These are phyloP conservation scores for Penicillium oxalicum DNA, from an alignment of 2,329 filamentous ascomycete species.

Conservation along the genomic window DNA sequence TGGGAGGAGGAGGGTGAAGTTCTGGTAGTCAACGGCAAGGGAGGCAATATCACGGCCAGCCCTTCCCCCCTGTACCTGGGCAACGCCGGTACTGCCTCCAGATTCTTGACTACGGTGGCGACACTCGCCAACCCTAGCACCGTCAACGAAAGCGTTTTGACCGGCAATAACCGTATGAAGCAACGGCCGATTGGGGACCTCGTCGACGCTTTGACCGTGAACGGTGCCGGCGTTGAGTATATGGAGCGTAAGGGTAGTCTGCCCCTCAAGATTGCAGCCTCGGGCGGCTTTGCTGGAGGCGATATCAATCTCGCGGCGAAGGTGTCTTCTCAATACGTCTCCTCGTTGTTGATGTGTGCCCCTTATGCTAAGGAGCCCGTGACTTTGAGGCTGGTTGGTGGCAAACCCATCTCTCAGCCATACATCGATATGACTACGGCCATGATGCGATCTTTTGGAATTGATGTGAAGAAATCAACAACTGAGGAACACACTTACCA, in stretches of 20 bases:
- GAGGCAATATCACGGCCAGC: conserved; percentile 75
- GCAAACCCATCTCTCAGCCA: conserved; percentile 90
- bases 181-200: conserved; percentile 87
- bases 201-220: conserved; percentile 79
- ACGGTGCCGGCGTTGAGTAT: conserved; percentile 83
- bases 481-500: conserved; percentile 87
- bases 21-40: conserved; percentile 81
- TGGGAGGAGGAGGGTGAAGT: conserved; percentile 96
- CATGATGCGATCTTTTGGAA: conserved; percentile 93
- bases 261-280: conserved; percentile 74
- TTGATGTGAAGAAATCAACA: conserved; percentile 68
- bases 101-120: conserved; percentile 88
- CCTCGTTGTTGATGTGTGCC: conserved; percentile 91
- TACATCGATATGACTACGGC: conserved; percentile 99
- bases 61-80: conserved; percentile 79
- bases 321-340: conserved; percentile 98
- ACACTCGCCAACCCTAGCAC: conserved; percentile 66
- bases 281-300: conserved; percentile 76
- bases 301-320: conserved; percentile 89
- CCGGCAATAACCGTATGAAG: conserved; percentile 95
- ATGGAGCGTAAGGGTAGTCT: conserved; percentile 77
- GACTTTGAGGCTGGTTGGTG: conserved; percentile 83
- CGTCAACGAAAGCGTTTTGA: conserved; percentile 68
- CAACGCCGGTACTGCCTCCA: conserved; percentile 91
- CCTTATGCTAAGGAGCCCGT: conserved; percentile 94